phyloP scores from a whole-genome alignment of 345 rosid species.

The Heritiera littoralis region DNA sequence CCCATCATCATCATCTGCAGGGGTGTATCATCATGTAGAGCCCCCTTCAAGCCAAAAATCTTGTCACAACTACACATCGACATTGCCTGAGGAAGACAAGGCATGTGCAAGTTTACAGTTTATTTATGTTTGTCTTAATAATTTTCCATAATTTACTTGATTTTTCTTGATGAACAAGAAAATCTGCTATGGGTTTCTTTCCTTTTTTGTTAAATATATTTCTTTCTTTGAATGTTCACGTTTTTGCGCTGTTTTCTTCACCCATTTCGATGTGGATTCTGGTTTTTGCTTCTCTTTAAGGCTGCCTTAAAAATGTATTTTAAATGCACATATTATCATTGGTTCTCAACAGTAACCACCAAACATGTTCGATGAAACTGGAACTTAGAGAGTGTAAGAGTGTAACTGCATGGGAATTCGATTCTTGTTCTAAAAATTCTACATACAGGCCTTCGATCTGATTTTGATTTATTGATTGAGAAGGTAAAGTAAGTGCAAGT shows the following conservation, averaged over 20 bases:
- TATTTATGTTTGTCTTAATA: background rate
- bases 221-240: background rate
- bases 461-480: background rate
- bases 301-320: background rate
- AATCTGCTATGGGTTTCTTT: background rate
- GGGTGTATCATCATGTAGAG: slow-evolving; percentile 38
- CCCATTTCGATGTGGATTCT: no score
- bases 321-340: background rate
- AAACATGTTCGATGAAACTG: background rate
- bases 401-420: background rate
- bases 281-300: no score
- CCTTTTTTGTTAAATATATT: background rate
- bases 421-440: background rate
- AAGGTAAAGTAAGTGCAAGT: background rate
- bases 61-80: slow-evolving; percentile 25
- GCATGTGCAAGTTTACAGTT: slow-evolving; percentile 15
- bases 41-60: slow-evolving; percentile 66
- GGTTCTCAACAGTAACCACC: background rate
- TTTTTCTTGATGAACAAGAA: background rate
- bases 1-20: slow-evolving; percentile 31
- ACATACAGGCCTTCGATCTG: background rate
- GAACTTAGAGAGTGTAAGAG: background rate
- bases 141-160: background rate
- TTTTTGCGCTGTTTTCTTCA: no score
- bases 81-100: slow-evolving; percentile 49